phyloP scores from a whole-genome alignment of 2,329 filamentous ascomycete species.

The Xylariaceae sp. region DNA sequence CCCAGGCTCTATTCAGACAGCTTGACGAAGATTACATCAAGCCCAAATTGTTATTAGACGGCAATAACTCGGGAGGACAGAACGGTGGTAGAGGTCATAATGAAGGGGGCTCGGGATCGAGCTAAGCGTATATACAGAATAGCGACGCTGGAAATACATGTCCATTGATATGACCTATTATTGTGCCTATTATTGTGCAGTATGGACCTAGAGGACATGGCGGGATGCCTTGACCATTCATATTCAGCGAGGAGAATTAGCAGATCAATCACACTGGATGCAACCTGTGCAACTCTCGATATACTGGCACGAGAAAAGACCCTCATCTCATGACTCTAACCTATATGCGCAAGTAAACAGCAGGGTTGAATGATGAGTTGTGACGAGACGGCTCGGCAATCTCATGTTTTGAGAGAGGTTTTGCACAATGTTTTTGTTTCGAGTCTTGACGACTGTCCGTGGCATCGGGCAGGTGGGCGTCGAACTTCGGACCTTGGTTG shows the following conservation, averaged over 20 bases:
- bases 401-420: too few relatives aligned
- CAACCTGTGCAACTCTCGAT: neutral
- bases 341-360: neutral
- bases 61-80: constrained; percentile 35
- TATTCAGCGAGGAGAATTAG: constrained; percentile 9
- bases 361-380: too few relatives aligned
- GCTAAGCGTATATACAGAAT: constrained; percentile 10
- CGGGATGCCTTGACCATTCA: constrained; percentile 13
- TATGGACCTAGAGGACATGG: neutral
- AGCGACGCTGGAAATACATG: constrained; percentile 9
- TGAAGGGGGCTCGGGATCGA: constrained; percentile 26
- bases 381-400: too few relatives aligned
- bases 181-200: too few relatives aligned
- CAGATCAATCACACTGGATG: neutral
- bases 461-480: neutral
- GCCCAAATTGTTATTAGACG: constrained; percentile 79
- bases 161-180: constrained; percentile 5
- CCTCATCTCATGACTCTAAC: neutral
- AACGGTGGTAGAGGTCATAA: constrained; percentile 26
- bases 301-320: neutral
- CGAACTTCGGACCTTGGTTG: neutral
- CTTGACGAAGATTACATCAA: constrained; percentile 96
- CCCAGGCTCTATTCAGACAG: constrained; percentile 82
- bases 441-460: neutral
- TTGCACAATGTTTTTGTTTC: too few relatives aligned